Evolutionary conservation across 768 basidiomycete genomes (phyloP).

Genomic region (Lactarius quietus): DNA sequence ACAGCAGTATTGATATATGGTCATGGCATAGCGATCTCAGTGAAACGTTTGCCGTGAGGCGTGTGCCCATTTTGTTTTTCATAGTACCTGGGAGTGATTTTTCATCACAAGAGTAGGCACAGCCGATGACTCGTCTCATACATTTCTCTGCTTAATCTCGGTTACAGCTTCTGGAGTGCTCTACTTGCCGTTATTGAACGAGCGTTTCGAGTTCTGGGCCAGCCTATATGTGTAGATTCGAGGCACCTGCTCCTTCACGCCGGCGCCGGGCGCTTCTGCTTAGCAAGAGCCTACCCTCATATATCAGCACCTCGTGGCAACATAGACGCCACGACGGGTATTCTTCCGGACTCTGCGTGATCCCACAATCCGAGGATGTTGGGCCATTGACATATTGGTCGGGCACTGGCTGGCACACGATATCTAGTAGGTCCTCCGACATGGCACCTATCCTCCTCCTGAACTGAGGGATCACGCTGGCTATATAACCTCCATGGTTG

Average conservation of each 20-base stretch:
- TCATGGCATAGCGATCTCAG: too few species aligned
- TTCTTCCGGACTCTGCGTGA: background rate
- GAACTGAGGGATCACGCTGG: background rate
- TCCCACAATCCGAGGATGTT: background rate
- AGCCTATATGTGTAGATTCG: background rate
- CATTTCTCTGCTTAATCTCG: too few species aligned
- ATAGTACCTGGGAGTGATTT: background rate
- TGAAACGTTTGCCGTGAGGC: conserved; percentile 14
- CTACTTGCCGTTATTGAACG: background rate
- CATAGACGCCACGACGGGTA: background rate
- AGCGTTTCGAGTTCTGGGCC: background rate
- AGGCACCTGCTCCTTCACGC: background rate
- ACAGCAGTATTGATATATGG: too few species aligned
- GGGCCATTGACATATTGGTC: background rate
- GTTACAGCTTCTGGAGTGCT: background rate
- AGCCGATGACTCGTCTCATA: background rate
- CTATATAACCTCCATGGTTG: conserved; percentile 4
- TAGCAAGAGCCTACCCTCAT: too few species aligned
- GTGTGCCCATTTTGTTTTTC: background rate
- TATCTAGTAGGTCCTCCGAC: background rate
- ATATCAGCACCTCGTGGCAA: too few species aligned
- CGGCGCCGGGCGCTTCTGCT: background rate
- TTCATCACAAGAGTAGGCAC: background rate
- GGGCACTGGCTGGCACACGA: background rate
- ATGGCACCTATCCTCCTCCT: background rate